These are phyloP conservation scores for Bryoerythrophyllum caledonicum DNA, from an alignment of 225 moss, liverwort and hornwort genomes.

Conservation along the genomic window DNA sequence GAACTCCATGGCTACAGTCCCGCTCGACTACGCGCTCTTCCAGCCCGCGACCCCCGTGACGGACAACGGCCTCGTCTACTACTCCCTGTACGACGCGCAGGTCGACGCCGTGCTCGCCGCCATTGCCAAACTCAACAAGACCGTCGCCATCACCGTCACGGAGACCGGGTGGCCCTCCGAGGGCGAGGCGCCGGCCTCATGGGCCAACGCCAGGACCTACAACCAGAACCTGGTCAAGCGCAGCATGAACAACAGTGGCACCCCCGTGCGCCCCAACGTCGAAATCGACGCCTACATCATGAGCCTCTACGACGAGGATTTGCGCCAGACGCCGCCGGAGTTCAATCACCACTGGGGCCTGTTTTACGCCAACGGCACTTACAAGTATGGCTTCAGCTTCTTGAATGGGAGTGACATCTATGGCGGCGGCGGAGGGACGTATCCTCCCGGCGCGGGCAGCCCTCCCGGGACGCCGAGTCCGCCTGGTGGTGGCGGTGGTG, in stretches of 20 bases:
- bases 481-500: not conserved
- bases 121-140: constrained; percentile 58
- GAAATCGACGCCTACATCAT: constrained; percentile 69
- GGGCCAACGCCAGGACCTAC: constrained; percentile 57
- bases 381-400: constrained; percentile 50
- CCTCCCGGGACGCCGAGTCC: not conserved
- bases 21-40: constrained; percentile 81
- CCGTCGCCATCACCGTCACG: constrained; percentile 50
- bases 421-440: not conserved
- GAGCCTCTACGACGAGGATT: constrained; percentile 54
- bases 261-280: constrained; percentile 54
- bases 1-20: constrained; percentile 38
- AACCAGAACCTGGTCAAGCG: constrained; percentile 78
- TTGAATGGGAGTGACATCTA: constrained; percentile 27
- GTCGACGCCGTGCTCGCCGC: constrained; percentile 83
- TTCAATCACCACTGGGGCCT: constrained; percentile 52
- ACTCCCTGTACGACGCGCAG: constrained; percentile 80
- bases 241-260: constrained; percentile 49
- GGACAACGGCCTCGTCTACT: constrained; percentile 60
- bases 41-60: constrained; percentile 37
- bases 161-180: constrained; percentile 92
- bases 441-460: not conserved
- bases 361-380: constrained; percentile 45
- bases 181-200: constrained; percentile 68
- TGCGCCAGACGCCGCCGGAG: constrained; percentile 32